These are phyloP conservation scores for Citrus medica DNA, from an alignment of 345 rosid species.

Conservation along the genomic window DNA sequence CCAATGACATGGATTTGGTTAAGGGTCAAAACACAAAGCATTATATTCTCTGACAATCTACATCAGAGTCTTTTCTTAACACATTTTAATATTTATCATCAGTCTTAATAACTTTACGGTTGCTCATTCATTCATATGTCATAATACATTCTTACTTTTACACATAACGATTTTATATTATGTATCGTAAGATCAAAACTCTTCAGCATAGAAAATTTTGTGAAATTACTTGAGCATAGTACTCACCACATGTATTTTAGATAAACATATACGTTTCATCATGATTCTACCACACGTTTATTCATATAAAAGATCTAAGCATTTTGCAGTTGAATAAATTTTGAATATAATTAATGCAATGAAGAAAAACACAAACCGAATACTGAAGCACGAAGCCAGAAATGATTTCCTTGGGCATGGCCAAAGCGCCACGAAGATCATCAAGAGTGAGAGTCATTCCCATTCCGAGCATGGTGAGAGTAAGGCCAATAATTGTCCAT, in stretches of 20 bases:
- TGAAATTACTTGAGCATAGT: too few relatives aligned
- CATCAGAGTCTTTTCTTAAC: not conserved
- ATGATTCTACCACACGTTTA: too few relatives aligned
- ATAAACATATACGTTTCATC: too few relatives aligned
- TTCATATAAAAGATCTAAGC: not conserved
- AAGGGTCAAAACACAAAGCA: not conserved
- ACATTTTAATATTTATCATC: not conserved
- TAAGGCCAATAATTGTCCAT: constrained; percentile 58
- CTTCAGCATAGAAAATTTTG: not conserved
- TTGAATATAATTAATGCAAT: not conserved
- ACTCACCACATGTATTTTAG: too few relatives aligned
- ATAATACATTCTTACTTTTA: not conserved
- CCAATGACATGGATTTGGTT: not conserved
- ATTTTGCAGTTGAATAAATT: not conserved
- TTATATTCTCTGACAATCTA: not conserved
- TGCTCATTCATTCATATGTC: not conserved
- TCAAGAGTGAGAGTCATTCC: constrained; percentile 88
- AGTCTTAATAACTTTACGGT: not conserved
- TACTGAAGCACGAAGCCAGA: constrained; percentile 78
- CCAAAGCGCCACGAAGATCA: constrained; percentile 74
- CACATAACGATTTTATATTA: not conserved
- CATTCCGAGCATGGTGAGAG: constrained; percentile 93
- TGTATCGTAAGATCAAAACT: not conserved
- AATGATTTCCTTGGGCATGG: constrained; percentile 82
- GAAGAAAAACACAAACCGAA: constrained; percentile 47